A percentile compares a stretch with the other conserved stretches of the same genome.
phyloP scores from a whole-genome alignment of 2,329 filamentous ascomycete species.

The Juglanconis juglandina region DNA sequence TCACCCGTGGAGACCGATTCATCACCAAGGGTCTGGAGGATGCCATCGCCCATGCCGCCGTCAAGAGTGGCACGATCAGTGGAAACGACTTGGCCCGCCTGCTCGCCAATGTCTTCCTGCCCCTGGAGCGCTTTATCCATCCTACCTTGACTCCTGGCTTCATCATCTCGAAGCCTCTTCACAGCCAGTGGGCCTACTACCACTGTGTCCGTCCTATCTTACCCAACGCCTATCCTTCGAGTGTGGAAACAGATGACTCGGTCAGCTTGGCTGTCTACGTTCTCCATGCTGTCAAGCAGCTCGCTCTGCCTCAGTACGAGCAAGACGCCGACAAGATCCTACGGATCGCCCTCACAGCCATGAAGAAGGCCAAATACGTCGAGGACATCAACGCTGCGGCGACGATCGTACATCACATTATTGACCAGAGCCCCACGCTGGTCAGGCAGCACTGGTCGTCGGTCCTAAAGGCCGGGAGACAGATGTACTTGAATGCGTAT shows the following conservation, averaged over 20 bases:
- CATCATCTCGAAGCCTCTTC: slow-evolving; percentile 21
- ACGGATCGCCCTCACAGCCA: slow-evolving; percentile 45
- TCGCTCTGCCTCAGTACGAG: slow-evolving; percentile 49
- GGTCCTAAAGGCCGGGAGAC: slow-evolving; percentile 43
- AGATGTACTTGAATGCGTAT: slow-evolving; percentile 31
- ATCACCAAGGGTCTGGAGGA: slow-evolving; percentile 6
- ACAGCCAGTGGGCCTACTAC: slow-evolving; percentile 48
- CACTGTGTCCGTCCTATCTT: slow-evolving; percentile 45
- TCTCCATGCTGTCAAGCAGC: slow-evolving; percentile 47
- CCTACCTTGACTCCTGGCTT: slow-evolving; percentile 3
- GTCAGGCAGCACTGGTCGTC: slow-evolving; percentile 47
- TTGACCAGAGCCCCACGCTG: slow-evolving; percentile 42
- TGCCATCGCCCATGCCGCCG: slow-evolving; percentile 8
- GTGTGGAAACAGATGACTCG: slow-evolving; percentile 23
- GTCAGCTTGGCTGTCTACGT: slow-evolving; percentile 45
- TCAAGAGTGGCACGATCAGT: background rate
- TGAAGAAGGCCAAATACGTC: slow-evolving; percentile 39
- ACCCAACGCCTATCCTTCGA: slow-evolving; percentile 36
- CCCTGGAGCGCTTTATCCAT: slow-evolving; percentile 1
- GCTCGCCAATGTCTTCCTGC: slow-evolving; percentile 41
- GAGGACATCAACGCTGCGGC: slow-evolving; percentile 47
- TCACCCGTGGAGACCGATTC: slow-evolving; percentile 9
- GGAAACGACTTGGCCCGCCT: slow-evolving; percentile 40
- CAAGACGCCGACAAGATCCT: slow-evolving; percentile 46
- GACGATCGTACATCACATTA: slow-evolving; percentile 45